Base-by-base conservation (phyloP, 163 green algal genomes). In the Coccomyxa subellipsoidea region DNA sequence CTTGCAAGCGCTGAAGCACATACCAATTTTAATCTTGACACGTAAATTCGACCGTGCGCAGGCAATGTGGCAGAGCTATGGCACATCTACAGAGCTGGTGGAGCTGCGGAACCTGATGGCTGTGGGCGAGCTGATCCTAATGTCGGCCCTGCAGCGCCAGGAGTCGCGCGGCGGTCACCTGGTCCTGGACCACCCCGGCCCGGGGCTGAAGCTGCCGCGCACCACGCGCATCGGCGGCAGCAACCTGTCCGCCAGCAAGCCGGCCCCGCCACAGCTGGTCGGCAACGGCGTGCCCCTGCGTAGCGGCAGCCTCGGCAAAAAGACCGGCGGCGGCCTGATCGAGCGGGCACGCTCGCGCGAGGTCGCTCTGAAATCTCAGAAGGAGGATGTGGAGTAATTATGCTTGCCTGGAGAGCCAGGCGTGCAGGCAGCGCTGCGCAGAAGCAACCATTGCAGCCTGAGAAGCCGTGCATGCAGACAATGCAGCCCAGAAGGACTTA, bases 51-150 rank as follows among this genome's bases (percentile, higher is more conserved):
- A n/a, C n/a, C n/a, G n/a, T 23, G 40, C 31, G 78, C 78, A 82
- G 76, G 86, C 88, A 0, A 77, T 94, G 79, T 80, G 81, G 31
- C 79, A 88, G 70, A 81, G 82, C 47, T 90, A 90, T 69, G 90
- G 91, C 38, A 80, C 91, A 7, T 87, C 39, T 80, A 90, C 87
- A 10, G 87, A 90, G 78, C 77, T 95, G 71, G 80, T 94, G 36
- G 95, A 98, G 92, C 87, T 98, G 77, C 83, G 90, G 53, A 98
- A 98, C 89, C 82, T 98, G 66, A 90, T 89, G 0, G 94, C 90
- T 10, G 88, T 93, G n/a, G 90, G 87, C 15, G 84, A 90, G 78
- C 82, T 88, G 38, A 88, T 94, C 77, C 79, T 93, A 76, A 78
- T 40, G 34, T 82, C 54, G 31, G 90, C 89, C 25, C 82, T 94